These are phyloP conservation scores for Coriolopsis trogii DNA, from an alignment of 1,284 basidiomycete species.

Conservation along the genomic window DNA sequence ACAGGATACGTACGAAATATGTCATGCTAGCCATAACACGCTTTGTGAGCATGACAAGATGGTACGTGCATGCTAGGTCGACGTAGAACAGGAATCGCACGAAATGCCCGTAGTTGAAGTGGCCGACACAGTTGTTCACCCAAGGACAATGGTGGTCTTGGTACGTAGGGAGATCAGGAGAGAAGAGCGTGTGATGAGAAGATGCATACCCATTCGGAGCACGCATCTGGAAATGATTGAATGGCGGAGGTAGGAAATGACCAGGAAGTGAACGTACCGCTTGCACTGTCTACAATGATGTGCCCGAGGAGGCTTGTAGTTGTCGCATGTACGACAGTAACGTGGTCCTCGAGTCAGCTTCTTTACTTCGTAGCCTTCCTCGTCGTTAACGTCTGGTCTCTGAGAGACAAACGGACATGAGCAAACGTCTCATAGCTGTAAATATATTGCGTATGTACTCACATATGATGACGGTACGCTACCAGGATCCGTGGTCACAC, in stretches of 20 bases:
- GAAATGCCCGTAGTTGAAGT: constrained; percentile 90
- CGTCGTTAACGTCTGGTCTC: constrained; percentile 73
- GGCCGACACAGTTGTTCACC: constrained; percentile 91
- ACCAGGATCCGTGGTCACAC: constrained; percentile 83
- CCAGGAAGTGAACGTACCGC: constrained; percentile 51
- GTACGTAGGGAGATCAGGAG: neutral
- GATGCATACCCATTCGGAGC: constrained; percentile 71
- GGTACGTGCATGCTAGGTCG: constrained; percentile 85
- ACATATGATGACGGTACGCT: constrained; percentile 84
- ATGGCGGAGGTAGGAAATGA: neutral
- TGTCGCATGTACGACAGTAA: constrained; percentile 80
- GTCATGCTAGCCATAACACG: constrained; percentile 57
- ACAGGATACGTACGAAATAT: constrained; percentile 55
- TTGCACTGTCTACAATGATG: constrained; percentile 92
- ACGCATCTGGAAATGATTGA: constrained; percentile 58
- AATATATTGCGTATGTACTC: constrained; percentile 34
- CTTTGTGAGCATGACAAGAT: constrained; percentile 75
- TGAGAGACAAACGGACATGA: constrained; percentile 33
- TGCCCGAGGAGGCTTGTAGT: constrained; percentile 74
- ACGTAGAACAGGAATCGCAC: constrained; percentile 92
- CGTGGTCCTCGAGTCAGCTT: constrained; percentile 78
- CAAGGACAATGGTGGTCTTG: constrained; percentile 91
- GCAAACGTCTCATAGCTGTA: neutral
- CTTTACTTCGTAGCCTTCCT: constrained; percentile 85
- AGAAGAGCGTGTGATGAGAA: constrained; percentile 7